Evolutionary conservation across 2,329 filamentous ascomycete species (phyloP), one percentile per base, ranked within the genome.

Genomic region (Colletotrichum salicis): DNA sequence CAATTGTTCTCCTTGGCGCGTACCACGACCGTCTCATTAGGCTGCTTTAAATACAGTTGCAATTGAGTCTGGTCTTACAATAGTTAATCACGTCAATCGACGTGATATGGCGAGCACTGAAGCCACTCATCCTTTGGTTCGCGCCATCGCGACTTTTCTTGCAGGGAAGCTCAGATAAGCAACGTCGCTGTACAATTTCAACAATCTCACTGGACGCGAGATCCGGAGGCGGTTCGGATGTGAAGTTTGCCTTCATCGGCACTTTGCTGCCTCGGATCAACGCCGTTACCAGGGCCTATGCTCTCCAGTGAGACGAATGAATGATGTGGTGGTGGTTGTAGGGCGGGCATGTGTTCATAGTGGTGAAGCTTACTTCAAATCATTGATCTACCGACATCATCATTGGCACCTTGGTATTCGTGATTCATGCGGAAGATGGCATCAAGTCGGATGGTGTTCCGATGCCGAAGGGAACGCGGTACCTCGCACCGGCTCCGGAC

Each of bases 391-490:
- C 19, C 37, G 37, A 15, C 37, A 41, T 19, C 13, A 41, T 15
- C 11, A 12, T 11, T n/a, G 19, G 19, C 41, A 5, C 27, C 27
- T 29, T 48, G 41, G 19, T 48, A 29, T 52, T 59, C 55, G 55
- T 65, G 55, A 59, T 70, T 22, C 31, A 11, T 2, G 41, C 29
- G 5, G 22, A 15, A 54, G 31, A 65, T 65, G 37, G 67, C 61
- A 65, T 65, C 67, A 69, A 24, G 5, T 12, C 11, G 19, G 27
- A 3, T 65, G n/a, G 29, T 48, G 31, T 35, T 55, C 67, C 54
- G 65, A 41, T 13, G 31, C 12, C 2, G 1, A 13, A 27, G 8
- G 78, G 76, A 61, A 22, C 19, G 8, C 76, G 73, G 54, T 27
- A 19, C 37, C 37, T 15, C 3, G 37, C 37, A 19, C 15, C 37